phyloP scores from a whole-genome alignment of 1,139 yeast genomes.

The Yamadazyma diddensiae region DNA sequence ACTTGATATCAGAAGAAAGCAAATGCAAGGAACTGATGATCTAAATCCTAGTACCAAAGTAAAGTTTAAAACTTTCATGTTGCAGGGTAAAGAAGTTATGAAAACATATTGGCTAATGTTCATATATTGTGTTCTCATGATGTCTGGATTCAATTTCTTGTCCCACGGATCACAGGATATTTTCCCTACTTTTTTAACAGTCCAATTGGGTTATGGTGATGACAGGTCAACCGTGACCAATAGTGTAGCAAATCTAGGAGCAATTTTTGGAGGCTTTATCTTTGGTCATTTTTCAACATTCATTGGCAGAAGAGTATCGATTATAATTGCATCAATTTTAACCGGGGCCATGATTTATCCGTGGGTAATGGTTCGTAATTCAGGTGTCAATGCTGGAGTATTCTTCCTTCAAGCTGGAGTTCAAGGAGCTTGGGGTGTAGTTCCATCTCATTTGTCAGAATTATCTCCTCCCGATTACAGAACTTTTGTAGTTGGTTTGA shows the following conservation, averaged over 20 bases:
- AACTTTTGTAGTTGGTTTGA: conserved; percentile 68
- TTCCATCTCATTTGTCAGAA: conserved; percentile 76
- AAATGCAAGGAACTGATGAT: conserved; percentile 7
- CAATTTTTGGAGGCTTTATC: conserved; percentile 33
- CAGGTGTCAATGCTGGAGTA: conserved; percentile 70
- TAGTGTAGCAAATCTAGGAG: conserved; percentile 38
- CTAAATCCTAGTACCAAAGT: conserved; percentile 4
- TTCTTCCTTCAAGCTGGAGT: conserved; percentile 79
- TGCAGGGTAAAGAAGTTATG: conserved; percentile 26
- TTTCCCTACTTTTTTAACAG: conserved; percentile 34
- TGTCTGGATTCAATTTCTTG: conserved; percentile 44
- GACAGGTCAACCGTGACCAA: conserved; percentile 36
- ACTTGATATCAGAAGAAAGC: conserved; percentile 12
- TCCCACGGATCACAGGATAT: conserved; percentile 42
- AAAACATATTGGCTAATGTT: conserved; percentile 38
- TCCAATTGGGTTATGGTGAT: conserved; percentile 24
- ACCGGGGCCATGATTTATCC: conserved; percentile 72
- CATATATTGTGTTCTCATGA: conserved; percentile 33
- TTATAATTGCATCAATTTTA: conserved; percentile 54
- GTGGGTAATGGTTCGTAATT: conserved; percentile 60
- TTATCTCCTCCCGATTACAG: conserved; percentile 75
- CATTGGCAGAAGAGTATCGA: conserved; percentile 34
- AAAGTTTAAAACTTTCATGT: conserved; percentile 14
- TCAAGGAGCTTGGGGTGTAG: conserved; percentile 88
- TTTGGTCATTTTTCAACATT: conserved; percentile 36